Evolutionary conservation across 2,329 filamentous ascomycete genomes (phyloP).

Genomic region (Aspergillus felis): DNA sequence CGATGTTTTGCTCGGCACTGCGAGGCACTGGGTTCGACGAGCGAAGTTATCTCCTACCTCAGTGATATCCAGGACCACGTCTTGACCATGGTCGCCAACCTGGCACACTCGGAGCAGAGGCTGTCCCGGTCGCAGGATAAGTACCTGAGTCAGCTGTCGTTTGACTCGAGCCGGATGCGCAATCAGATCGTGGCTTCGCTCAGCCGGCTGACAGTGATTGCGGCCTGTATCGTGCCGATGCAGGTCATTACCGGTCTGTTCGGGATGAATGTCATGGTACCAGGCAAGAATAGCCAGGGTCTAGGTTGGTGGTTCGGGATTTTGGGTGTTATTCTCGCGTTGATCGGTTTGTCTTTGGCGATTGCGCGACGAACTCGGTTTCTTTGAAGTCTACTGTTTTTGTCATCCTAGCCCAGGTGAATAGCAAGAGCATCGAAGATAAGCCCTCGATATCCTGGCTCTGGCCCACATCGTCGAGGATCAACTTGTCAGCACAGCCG

Average conservation of each 20-base stretch:
- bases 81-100: slow-evolving; percentile 92
- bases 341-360: slow-evolving; percentile 23
- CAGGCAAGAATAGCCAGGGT: slow-evolving; percentile 32
- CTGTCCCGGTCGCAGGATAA: slow-evolving; percentile 86
- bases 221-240: slow-evolving; percentile 84
- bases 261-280: slow-evolving; percentile 49
- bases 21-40: slow-evolving; percentile 85
- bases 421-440: too few relatives aligned
- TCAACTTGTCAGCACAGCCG: not conserved
- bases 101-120: slow-evolving; percentile 94
- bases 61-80: slow-evolving; percentile 97
- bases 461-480: not conserved
- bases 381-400: not conserved
- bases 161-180: slow-evolving; percentile 81
- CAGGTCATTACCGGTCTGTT: slow-evolving; percentile 70
- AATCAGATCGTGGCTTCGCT: slow-evolving; percentile 79
- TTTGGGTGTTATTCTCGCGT: slow-evolving; percentile 38
- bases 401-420: not conserved
- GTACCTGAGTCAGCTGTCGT: slow-evolving; percentile 84
- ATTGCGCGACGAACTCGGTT: not conserved
- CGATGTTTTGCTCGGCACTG: slow-evolving; percentile 94
- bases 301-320: slow-evolving; percentile 48
- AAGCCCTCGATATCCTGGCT: too few relatives aligned
- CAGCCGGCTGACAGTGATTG: slow-evolving; percentile 86
- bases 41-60: slow-evolving; percentile 89